Percentiles rank a stretch among this genome's conserved stretches.
phyloP scores from a whole-genome alignment of 2,329 filamentous ascomycete genomes.

The Fusarium abutilonis region DNA sequence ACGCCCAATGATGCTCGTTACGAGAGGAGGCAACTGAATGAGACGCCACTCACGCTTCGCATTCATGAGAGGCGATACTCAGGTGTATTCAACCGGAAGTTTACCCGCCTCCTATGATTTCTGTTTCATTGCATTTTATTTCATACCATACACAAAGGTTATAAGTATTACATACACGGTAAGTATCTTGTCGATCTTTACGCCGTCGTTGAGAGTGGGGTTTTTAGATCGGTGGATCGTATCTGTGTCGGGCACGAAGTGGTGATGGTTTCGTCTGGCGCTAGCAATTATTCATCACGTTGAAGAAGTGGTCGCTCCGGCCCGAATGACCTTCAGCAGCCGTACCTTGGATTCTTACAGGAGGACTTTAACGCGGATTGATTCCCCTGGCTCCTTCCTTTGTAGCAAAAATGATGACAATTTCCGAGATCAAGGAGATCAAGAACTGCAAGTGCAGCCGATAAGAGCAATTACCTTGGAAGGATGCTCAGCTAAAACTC shows the following conservation, averaged over 20 bases:
- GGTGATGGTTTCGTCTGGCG: slow-evolving; percentile 18
- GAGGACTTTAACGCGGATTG: no score
- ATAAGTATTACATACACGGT: slow-evolving; percentile 4
- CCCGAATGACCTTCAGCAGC: neutral
- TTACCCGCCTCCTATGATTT: neutral
- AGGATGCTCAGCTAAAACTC: neutral
- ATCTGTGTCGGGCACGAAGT: neutral
- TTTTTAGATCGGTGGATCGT: slow-evolving; percentile 13
- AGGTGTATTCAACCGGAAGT: slow-evolving; percentile 5
- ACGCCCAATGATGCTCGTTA: slow-evolving; percentile 20
- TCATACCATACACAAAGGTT: slow-evolving; percentile 1
- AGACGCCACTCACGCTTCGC: slow-evolving; percentile 29
- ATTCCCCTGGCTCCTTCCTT: neutral
- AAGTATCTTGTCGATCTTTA: slow-evolving; percentile 17
- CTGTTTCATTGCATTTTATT: slow-evolving; percentile 9
- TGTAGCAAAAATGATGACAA: neutral
- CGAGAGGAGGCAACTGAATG: slow-evolving; percentile 3
- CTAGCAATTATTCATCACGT: slow-evolving; percentile 1
- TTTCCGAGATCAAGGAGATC: neutral
- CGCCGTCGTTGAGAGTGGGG: slow-evolving; percentile 7
- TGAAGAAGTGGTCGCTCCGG: slow-evolving; percentile 1
- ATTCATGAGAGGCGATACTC: slow-evolving; percentile 3
- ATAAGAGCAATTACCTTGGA: neutral
- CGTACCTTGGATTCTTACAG: no score
- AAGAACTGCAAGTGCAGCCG: slow-evolving; percentile 10